Evolutionary conservation across 1,139 yeast genomes (phyloP).

Genomic region (Lodderomyces theae): DNA sequence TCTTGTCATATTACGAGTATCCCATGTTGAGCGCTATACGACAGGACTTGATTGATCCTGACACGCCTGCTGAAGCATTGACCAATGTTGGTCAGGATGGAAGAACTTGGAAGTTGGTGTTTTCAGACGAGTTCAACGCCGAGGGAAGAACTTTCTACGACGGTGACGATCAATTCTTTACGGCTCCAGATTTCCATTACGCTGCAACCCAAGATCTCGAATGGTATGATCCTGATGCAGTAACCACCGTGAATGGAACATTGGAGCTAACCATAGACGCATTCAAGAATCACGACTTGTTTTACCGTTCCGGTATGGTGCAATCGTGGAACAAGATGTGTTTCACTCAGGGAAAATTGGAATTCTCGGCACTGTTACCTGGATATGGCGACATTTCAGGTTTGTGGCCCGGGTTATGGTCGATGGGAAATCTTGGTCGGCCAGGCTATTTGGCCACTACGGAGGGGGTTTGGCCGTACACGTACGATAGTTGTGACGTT

Average conservation of each 20-base stretch:
- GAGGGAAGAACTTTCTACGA: slow-evolving; percentile 81
- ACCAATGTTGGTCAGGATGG: slow-evolving; percentile 51
- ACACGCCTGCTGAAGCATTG: slow-evolving; percentile 60
- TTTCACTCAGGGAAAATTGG: slow-evolving; percentile 71
- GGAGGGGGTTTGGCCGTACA: slow-evolving; percentile 88
- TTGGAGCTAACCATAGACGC: slow-evolving; percentile 68
- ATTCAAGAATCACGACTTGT: slow-evolving; percentile 62
- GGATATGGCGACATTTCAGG: slow-evolving; percentile 69
- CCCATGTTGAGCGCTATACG: slow-evolving; percentile 64
- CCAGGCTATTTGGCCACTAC: slow-evolving; percentile 78
- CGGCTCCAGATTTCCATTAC: slow-evolving; percentile 72
- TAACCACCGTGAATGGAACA: slow-evolving; percentile 64
- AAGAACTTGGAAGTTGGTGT: slow-evolving; percentile 65
- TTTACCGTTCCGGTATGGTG: slow-evolving; percentile 81
- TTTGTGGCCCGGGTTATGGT: slow-evolving; percentile 89
- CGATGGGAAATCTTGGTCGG: slow-evolving; percentile 80
- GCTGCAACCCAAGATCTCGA: slow-evolving; percentile 80
- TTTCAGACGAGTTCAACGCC: slow-evolving; percentile 78
- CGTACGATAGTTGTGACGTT: slow-evolving; percentile 79
- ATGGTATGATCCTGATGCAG: slow-evolving; percentile 88
- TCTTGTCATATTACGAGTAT: slow-evolving; percentile 55
- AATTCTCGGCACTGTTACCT: slow-evolving; percentile 70
- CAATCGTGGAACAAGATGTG: slow-evolving; percentile 84
- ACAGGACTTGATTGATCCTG: slow-evolving; percentile 66
- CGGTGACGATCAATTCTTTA: slow-evolving; percentile 82